Conservation (phyloP, 257 asterid genomes). For the Solanum corneliomulleri region DNA sequence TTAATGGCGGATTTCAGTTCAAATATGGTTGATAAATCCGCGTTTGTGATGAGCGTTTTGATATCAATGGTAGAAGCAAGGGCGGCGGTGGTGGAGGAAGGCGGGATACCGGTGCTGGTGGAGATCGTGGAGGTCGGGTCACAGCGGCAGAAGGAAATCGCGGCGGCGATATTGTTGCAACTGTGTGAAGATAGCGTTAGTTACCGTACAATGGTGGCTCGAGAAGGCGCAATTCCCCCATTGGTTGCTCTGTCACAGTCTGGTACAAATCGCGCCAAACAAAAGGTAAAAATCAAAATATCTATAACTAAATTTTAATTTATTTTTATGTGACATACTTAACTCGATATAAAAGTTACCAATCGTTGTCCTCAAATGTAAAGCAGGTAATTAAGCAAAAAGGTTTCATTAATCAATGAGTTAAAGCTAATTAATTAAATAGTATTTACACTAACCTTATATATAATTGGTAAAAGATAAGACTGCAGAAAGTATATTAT, state of each 20-base stretch:
- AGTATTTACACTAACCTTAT: neutral
- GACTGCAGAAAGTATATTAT: neutral
- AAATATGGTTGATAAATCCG: constrained; percentile 90
- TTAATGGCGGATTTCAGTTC: constrained; percentile 88
- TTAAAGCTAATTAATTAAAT: neutral
- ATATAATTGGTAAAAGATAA: neutral
- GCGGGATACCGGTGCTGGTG: constrained; percentile 91
- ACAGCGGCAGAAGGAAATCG: constrained; percentile 93
- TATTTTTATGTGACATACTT: neutral
- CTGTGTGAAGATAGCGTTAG: constrained; percentile 60
- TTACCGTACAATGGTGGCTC: constrained; percentile 79
- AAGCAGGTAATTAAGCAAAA: neutral
- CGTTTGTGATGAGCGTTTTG: constrained; percentile 57
- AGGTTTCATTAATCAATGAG: neutral
- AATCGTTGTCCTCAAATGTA: neutral
- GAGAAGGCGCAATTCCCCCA: constrained; percentile 98
- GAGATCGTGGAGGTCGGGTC: constrained; percentile 92
- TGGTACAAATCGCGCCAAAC: constrained; percentile 85
- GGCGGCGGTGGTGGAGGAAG: constrained; percentile 83
- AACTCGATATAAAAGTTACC: neutral
- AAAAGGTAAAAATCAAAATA: constrained; percentile 41
- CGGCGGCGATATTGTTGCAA: constrained; percentile 62
- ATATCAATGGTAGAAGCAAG: constrained; percentile 60
- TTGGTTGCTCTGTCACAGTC: constrained; percentile 79
- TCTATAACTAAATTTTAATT: neutral